Evolutionary conservation across 768 basidiomycete species (phyloP), one percentile per base, ranked within the genome.

Genomic region (Gyrodon lividus): DNA sequence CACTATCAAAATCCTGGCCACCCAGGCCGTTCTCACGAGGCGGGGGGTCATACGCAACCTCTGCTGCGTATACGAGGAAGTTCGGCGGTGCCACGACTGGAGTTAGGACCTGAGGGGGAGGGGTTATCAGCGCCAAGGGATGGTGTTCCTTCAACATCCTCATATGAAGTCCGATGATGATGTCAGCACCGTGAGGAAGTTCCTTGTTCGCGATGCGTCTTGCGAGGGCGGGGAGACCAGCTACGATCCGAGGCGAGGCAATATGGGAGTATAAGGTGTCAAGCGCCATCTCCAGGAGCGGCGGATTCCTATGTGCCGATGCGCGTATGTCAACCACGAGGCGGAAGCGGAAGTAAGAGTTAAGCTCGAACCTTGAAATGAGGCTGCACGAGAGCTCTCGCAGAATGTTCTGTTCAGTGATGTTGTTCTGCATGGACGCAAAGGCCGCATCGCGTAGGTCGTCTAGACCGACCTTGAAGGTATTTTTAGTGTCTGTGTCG

Each of bases 351-450:
- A 16, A 31, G 4, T 6, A 13, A 28, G n/a, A 10, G 10, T 12
- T 4, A 20, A 20, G 2, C 3, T 40, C 52, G 0, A 26, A 61
- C 64, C n/a, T 60, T 17, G 64, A 52, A 13, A 56, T 26, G 5
- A 66, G 39, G 31, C 46, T 52, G 30, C 56, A 68, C 1, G 59
- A 50, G 13, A 61, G 44, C 13, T 68, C 66, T 28, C 46, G 47
- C 9, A 68, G 23, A 14, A 68, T 59, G 35, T 66, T 68, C 10
- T 58, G 33, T 17, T 57, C 66, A 0, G 55, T 43, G 1, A 68
- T 51, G 44, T 48, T 57, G 13, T 20, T 41, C 20, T 22, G 49
- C 23, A 66, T 66, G 28, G 24, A 48, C 6, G 8, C 10, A 43
- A 57, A 54, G 2, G 64, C 63, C 13, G 55, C 38, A 12, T 57